These are phyloP conservation scores for Macrolepiota albuminosa DNA, from an alignment of 768 basidiomycete genomes.

Conservation along the genomic window DNA sequence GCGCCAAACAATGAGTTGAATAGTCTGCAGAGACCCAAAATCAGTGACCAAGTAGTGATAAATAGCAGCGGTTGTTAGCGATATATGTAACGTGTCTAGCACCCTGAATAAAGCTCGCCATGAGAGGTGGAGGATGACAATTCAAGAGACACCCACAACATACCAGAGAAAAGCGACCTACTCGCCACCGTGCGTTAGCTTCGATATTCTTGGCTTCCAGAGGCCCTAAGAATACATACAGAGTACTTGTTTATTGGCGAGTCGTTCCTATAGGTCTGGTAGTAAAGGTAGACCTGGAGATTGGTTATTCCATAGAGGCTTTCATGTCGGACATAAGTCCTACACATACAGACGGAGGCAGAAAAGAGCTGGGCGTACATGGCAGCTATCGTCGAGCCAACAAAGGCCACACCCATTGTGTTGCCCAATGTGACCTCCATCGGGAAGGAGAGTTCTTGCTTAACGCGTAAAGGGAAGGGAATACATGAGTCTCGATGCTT, in stretches of 20 bases:
- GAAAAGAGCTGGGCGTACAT: conserved; percentile 18
- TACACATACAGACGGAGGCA: no score
- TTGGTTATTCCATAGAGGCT: conserved; percentile 19
- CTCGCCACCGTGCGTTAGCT: neutral
- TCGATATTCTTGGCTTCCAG: neutral
- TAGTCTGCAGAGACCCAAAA: conserved; percentile 18
- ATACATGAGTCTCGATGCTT: neutral
- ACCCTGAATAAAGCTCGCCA: conserved; percentile 2
- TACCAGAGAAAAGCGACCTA: conserved; percentile 21
- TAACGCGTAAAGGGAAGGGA: neutral
- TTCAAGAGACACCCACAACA: neutral
- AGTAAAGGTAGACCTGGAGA: conserved; percentile 22
- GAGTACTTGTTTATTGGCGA: conserved; percentile 17
- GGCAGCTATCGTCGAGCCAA: conserved; percentile 22
- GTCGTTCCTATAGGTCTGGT: conserved; percentile 19
- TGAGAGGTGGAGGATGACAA: neutral
- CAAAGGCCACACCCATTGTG: conserved; percentile 25
- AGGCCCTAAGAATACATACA: conserved; percentile 7
- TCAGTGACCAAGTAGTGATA: conserved; percentile 23
- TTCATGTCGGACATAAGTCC: no score
- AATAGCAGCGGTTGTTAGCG: conserved; percentile 20
- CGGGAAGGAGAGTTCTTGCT: neutral
- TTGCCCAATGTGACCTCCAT: conserved; percentile 17
- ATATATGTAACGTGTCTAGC: conserved; percentile 22
- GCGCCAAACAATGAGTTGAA: conserved; percentile 11